These are phyloP conservation scores for Amorphotheca resinae DNA, from an alignment of 495 filamentous ascomycete genomes.

Conservation along the genomic window DNA sequence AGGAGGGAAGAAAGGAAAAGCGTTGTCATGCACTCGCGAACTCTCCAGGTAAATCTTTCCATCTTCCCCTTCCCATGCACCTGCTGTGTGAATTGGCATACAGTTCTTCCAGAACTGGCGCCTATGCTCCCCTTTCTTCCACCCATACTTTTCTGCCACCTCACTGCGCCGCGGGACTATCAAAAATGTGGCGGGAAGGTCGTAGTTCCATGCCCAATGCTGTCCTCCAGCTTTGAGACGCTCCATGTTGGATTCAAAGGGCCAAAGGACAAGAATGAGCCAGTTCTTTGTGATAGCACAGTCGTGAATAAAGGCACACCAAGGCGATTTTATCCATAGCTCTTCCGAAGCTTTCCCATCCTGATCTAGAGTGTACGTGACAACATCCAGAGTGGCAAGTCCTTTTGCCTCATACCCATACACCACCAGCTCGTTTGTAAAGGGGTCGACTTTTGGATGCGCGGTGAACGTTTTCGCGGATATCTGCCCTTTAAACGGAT, in stretches of 20 bases:
- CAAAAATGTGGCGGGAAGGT: conserved; percentile 19
- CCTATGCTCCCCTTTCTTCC: conserved; percentile 18
- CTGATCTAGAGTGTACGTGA: conserved; percentile 14
- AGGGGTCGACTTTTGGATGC: conserved; percentile 47
- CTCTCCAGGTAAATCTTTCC: background rate
- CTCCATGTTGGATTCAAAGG: conserved; percentile 19
- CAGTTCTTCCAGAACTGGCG: conserved; percentile 10
- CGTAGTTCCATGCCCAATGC: conserved; percentile 24
- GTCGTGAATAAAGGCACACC: conserved; percentile 24
- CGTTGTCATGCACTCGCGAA: conserved; percentile 14
- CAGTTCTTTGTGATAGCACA: conserved; percentile 25
- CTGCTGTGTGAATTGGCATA: conserved; percentile 14
- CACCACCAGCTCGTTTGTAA: conserved; percentile 34
- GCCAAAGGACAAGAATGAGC: background rate
- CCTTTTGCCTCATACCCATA: conserved; percentile 27
- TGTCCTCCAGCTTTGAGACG: conserved; percentile 22
- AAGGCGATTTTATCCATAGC: conserved; percentile 22
- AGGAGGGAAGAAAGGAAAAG: conserved; percentile 22
- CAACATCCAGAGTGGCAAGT: conserved; percentile 21
- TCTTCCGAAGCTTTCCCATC: conserved; percentile 17
- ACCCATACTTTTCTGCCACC: conserved; percentile 4
- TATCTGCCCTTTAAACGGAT: conserved; percentile 41
- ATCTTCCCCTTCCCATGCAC: conserved; percentile 22
- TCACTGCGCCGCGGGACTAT: conserved; percentile 20
- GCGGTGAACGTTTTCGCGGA: conserved; percentile 40